A percentile compares a stretch with the other conserved stretches of the same genome.
phyloP scores from a whole-genome alignment of 1,139 yeast genomes.

The Saccharomycopsis hybrid region DNA sequence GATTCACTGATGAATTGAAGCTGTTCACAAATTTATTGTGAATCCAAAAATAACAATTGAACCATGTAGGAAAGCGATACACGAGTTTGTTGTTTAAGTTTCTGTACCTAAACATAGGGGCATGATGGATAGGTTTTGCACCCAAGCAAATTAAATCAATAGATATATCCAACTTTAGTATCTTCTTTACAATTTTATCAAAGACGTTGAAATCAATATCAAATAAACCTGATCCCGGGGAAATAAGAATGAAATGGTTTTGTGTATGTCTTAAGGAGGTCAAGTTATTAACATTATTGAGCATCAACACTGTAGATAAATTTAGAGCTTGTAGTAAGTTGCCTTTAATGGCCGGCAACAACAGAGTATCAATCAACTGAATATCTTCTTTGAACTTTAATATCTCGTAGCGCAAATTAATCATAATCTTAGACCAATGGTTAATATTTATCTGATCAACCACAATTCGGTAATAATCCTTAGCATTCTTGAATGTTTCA shows the following conservation, averaged over 20 bases:
- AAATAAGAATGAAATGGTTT: slow-evolving; percentile 73
- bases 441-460: slow-evolving; percentile 89
- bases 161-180: slow-evolving; percentile 75
- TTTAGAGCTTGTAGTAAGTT: slow-evolving; percentile 84
- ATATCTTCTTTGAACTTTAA: slow-evolving; percentile 76
- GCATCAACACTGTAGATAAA: slow-evolving; percentile 69
- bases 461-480: slow-evolving; percentile 85
- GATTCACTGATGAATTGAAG: slow-evolving; percentile 7
- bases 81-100: slow-evolving; percentile 48
- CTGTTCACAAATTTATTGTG: slow-evolving; percentile 33
- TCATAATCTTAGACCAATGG: slow-evolving; percentile 91
- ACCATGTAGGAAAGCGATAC: slow-evolving; percentile 90
- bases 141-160: slow-evolving; percentile 85
- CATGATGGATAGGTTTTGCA: slow-evolving; percentile 86
- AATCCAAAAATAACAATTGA: slow-evolving; percentile 82
- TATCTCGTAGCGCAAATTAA: slow-evolving; percentile 75
- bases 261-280: slow-evolving; percentile 85
- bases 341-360: slow-evolving; percentile 84
- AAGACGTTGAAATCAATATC: slow-evolving; percentile 84
- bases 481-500: slow-evolving; percentile 59
- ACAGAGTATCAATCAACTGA: slow-evolving; percentile 39
- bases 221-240: slow-evolving; percentile 90
- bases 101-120: slow-evolving; percentile 76
- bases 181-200: slow-evolving; percentile 66
- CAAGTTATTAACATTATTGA: slow-evolving; percentile 68